Evolutionary conservation across 2,329 filamentous ascomycete species (phyloP), one percentile per base, ranked within the genome.

Genomic region (Aspergillus fructus): DNA sequence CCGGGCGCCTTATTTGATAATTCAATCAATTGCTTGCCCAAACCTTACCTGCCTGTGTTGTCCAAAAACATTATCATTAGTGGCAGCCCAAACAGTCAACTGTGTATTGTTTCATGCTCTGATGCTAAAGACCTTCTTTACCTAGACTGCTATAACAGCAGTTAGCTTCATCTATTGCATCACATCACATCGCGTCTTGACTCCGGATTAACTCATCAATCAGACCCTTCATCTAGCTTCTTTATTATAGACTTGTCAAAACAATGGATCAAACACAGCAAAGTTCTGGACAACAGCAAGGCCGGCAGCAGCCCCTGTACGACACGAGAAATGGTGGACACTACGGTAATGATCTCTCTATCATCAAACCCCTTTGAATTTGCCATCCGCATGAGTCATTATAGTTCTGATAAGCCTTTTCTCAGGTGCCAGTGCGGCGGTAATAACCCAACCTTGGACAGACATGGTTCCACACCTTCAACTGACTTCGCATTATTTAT

Each of bases 281-380:
- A 60, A 77, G 78, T 58, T 74, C 84, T 59, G 77, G 82, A 60
- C 83, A 85, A 68, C 85, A 87, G 70, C 80, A 83, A 69, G 80
- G 78, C 67, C 83, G 85, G 64, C 79, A 83, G 63, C 81, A 84
- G 68, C 85, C 85, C 15, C 82, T 84, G n/a, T 92, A 92, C 73
- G 89, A 92, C 75, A 85, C 85, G 50, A 82, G 79, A 65, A 86
- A 89, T 70, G 89, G 88, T 60, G 89, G 89, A 53, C 89, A 92
- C 74, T 92, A 91, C 78, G 89, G 89, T 91, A 76, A 82, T 66
- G 48, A 57, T 47, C 52, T 52, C 48, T 49, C 48, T 19, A 53
- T 49, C 23, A 21, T 17, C 30, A 13, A 17, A 13, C 33, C 47
- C 8, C 49, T 24, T 48, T 21, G 23, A 17, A 15, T 23, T 46